A percentile compares a stretch with the other conserved stretches of the same genome.
Conservation (phyloP, 2,329 filamentous ascomycete species). For the Sphaerulina populicola region DNA sequence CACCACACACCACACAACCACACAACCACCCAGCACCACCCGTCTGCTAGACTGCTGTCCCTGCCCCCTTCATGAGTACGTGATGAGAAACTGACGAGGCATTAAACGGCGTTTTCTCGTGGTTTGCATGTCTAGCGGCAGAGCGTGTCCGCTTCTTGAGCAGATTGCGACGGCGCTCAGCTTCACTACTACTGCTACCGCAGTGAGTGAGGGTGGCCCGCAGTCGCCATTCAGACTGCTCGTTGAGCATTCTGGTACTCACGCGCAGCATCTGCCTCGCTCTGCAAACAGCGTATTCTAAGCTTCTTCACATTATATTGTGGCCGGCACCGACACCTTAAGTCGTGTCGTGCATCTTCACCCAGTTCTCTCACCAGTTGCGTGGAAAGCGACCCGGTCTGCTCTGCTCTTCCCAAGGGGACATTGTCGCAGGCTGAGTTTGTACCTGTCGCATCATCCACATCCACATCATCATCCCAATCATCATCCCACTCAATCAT, state of each 20-base stretch:
- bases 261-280: constrained; percentile 14
- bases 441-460: neutral
- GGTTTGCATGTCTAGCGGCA: constrained; percentile 15
- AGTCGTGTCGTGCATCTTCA: constrained; percentile 20
- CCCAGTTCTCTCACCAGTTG: constrained; percentile 6
- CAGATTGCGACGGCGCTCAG: constrained; percentile 20
- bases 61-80: constrained; percentile 13
- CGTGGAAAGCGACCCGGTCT: constrained; percentile 7
- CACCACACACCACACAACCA: constrained; percentile 1
- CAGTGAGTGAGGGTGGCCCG: neutral
- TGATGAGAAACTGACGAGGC: constrained; percentile 20
- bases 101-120: constrained; percentile 16
- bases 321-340: constrained; percentile 18
- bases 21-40: constrained; percentile 6
- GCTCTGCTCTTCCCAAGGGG: constrained; percentile 5
- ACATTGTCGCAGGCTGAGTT: constrained; percentile 2
- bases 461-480: too few species aligned
- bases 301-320: constrained; percentile 12
- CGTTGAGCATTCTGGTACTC: neutral
- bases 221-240: constrained; percentile 11
- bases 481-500: neutral
- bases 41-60: constrained; percentile 11
- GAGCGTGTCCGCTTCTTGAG: constrained; percentile 10
- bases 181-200: neutral
- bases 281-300: constrained; percentile 12